phyloP scores from a whole-genome alignment of 2,329 filamentous ascomycete genomes.

The Lachnellula willkommii region DNA sequence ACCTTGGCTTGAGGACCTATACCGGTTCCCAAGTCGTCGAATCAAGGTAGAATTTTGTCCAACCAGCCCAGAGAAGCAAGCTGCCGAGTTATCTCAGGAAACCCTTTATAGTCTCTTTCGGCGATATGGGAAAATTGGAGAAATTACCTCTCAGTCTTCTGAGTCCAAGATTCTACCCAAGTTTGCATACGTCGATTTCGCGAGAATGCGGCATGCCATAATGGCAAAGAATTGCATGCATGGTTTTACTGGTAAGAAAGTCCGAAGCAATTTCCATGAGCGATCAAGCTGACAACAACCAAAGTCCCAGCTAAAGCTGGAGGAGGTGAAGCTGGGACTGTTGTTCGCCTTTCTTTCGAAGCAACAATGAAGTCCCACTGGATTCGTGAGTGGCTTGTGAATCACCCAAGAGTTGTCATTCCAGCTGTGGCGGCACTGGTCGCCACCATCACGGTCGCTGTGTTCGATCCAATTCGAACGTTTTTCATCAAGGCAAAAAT shows the following conservation, averaged over 20 bases:
- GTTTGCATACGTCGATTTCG: constrained; percentile 76
- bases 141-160: constrained; percentile 78
- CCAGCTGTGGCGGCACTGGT: constrained; percentile 75
- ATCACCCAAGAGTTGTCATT: constrained; percentile 82
- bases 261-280: no score
- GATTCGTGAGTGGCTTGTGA: constrained; percentile 81
- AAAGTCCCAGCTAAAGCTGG: constrained; percentile 59
- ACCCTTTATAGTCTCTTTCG: constrained; percentile 81
- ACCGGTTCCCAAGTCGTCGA: constrained; percentile 69
- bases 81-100: constrained; percentile 79
- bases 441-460: constrained; percentile 74
- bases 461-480: constrained; percentile 92
- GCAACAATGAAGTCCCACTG: constrained; percentile 69
- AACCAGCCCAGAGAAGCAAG: constrained; percentile 61
- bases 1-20: constrained; percentile 92
- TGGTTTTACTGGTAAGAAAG: constrained; percentile 51
- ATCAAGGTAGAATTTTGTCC: constrained; percentile 82
- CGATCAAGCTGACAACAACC: no score
- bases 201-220: constrained; percentile 42
- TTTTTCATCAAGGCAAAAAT: constrained; percentile 90
- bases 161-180: constrained; percentile 82
- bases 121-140: constrained; percentile 81
- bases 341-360: constrained; percentile 78
- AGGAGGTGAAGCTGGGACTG: constrained; percentile 70
- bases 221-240: constrained; percentile 63